Evolutionary conservation across 345 rosid genomes (phyloP).

Genomic region (Nephelium lappaceum): DNA sequence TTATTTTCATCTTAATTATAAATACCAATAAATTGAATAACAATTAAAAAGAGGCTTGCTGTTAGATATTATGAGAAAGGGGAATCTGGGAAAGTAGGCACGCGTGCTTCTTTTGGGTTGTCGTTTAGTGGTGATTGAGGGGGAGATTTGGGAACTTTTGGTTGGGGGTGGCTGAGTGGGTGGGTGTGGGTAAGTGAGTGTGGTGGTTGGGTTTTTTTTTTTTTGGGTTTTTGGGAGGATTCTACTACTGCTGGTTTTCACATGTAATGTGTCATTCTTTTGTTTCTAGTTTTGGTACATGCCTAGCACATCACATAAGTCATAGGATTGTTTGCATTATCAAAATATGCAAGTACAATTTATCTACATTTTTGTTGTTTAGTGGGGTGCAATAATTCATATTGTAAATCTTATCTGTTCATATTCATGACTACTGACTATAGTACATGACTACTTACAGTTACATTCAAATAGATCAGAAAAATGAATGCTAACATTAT

Average conservation of each 20-base stretch:
- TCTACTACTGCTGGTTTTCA: not conserved
- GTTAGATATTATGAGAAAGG: not conserved
- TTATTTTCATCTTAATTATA: not conserved
- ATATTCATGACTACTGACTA: too few species aligned
- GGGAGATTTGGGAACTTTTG: not conserved
- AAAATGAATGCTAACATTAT: too few species aligned
- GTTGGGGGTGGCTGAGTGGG: not conserved
- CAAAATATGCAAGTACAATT: not conserved
- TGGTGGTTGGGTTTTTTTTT: not conserved
- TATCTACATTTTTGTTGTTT: too few species aligned
- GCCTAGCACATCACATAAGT: not conserved
- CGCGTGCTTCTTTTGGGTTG: constrained; percentile 78
- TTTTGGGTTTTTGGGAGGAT: not conserved
- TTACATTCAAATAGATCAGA: too few species aligned
- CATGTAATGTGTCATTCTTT: not conserved
- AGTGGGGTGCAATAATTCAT: too few species aligned
- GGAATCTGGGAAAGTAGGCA: constrained; percentile 68
- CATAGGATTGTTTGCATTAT: too few species aligned
- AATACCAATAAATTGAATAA: not conserved
- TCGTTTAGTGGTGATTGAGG: constrained; percentile 46
- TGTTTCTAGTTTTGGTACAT: constrained; percentile 1
- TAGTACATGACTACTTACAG: too few species aligned
- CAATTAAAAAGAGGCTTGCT: not conserved
- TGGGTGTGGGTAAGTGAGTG: not conserved
- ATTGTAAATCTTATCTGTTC: too few species aligned